Base-by-base conservation (phyloP, 441 rosid species). In the Omphalea diandra region DNA sequence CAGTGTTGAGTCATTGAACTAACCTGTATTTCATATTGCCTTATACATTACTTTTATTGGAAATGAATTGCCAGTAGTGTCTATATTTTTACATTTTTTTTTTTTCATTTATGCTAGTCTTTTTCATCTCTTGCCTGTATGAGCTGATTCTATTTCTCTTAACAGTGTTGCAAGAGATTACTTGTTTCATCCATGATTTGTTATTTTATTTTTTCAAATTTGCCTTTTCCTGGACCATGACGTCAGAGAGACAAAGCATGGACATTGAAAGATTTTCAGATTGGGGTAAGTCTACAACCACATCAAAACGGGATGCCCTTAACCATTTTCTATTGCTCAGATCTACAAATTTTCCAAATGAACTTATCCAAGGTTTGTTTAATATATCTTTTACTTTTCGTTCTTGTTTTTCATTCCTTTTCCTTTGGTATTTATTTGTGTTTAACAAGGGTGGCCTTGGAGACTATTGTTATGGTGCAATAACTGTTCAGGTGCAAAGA, bases 181-280 rank as follows among this genome's bases (percentile, higher is more conserved):
- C 27, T 18, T 35, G 18, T 27, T 50, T 63, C 20, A 40, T 62
- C 32, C 10, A 20, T 38, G 18, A 58, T 35, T 26, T 41, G 40
- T 33, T n/a, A 50, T 64, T n/a, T n/a, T n/a, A n/a, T n/a, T 10
- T 60, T 36, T 24, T 32, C n/a, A 12, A 41, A 26, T 55, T 58
- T 56, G 20, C 5, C 31, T 55, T 77, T 47, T 52, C 17, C 32
- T 31, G 73, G 56, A 67, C 17, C 74, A 44, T 83, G 60, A n/a
- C 60, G 26, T 63, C 76, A 92, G 94, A 79, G 80, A 73, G 69
- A 44, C 81, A 77, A 74, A 82, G 76, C 69, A 63, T 73, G 2
- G 91, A 86, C 68, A 76, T 88, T 33, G 98, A 87, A 81, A 90
- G 90, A 74, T 90, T 29, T 72, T 81, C 88, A n/a, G 91, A 90